Percentiles rank a stretch among this genome's conserved stretches.
Conservation (phyloP, 2,329 filamentous ascomycete species). For the Helicocarpus griseus region DNA sequence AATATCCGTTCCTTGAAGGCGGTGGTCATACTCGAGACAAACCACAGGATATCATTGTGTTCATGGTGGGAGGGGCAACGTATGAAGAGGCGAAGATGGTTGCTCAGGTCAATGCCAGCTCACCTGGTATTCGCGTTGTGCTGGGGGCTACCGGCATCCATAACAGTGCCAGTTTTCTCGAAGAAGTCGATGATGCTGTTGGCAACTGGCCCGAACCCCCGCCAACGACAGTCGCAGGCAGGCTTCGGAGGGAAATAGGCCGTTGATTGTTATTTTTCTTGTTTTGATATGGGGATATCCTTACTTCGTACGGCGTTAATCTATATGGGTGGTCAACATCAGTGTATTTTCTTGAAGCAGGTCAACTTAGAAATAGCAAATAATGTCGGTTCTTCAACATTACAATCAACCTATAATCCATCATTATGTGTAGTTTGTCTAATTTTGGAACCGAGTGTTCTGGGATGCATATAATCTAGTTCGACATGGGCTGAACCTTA, state of each 20-base stretch:
- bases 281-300: background rate
- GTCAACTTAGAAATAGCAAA: background rate
- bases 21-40: conserved; percentile 82
- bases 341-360: background rate
- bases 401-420: background rate
- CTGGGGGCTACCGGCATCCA: conserved; percentile 81
- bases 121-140: conserved; percentile 79
- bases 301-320: background rate
- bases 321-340: background rate
- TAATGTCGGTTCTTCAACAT: background rate
- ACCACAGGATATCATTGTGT: conserved; percentile 90
- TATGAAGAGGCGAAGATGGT: conserved; percentile 97
- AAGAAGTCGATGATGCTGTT: conserved; percentile 85
- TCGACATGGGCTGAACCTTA: too few species aligned
- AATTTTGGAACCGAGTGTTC: too few species aligned
- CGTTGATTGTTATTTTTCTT: conserved; percentile 23
- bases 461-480: too few species aligned
- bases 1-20: conserved; percentile 90
- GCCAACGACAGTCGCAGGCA: conserved; percentile 50
- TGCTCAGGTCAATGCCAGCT: conserved; percentile 85
- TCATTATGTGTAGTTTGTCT: too few species aligned
- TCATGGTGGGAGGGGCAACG: conserved; percentile 85
- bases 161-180: conserved; percentile 78
- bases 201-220: conserved; percentile 69
- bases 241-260: conserved; percentile 53